Evolutionary conservation across 495 filamentous ascomycete genomes (phyloP).

Genomic region (Xylaria scruposa): DNA sequence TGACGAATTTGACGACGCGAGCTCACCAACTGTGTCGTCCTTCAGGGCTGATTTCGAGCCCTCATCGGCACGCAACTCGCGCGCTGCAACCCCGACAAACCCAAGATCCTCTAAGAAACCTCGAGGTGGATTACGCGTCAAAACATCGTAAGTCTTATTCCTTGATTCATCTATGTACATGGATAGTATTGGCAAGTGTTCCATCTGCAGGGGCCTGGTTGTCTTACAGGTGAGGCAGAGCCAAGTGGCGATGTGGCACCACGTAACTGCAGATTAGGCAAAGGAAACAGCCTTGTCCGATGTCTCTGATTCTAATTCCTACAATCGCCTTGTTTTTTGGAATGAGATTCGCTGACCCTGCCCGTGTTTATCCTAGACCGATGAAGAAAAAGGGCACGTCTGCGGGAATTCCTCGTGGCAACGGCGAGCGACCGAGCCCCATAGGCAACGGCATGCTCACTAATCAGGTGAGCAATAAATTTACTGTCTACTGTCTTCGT

Average conservation of each 20-base stretch:
- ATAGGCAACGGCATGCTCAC: constrained; percentile 48
- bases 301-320: not conserved
- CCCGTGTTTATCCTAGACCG: constrained; percentile 46
- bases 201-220: constrained; percentile 32
- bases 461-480: constrained; percentile 50
- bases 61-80: constrained; percentile 55
- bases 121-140: constrained; percentile 65
- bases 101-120: constrained; percentile 60
- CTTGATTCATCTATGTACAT: constrained; percentile 8
- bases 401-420: constrained; percentile 58
- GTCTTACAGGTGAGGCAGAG: constrained; percentile 42
- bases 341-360: constrained; percentile 29
- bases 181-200: constrained; percentile 23
- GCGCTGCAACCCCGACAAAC: constrained; percentile 61
- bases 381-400: constrained; percentile 63
- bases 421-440: constrained; percentile 58
- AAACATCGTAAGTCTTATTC: constrained; percentile 68
- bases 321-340: not conserved
- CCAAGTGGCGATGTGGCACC: constrained; percentile 47
- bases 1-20: constrained; percentile 54
- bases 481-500: not conserved
- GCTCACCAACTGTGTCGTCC: constrained; percentile 52
- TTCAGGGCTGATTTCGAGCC: constrained; percentile 47
- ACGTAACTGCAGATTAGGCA: constrained; percentile 38
- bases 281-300: constrained; percentile 8